Evolutionary conservation across 768 basidiomycete species (phyloP).

Genomic region (Tulasnella sp.): DNA sequence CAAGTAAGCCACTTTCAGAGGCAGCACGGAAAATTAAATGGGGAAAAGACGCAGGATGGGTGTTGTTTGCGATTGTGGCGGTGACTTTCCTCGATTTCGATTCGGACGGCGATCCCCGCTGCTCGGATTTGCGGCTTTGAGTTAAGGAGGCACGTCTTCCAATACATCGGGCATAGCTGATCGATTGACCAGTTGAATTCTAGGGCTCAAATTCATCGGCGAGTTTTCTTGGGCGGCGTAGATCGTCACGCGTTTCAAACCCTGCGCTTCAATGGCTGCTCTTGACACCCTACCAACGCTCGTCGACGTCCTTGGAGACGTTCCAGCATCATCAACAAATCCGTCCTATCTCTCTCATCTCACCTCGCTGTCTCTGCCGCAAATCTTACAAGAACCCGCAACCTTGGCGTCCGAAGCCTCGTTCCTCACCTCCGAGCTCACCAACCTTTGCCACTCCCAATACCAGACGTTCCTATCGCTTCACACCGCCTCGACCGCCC

Average conservation of each 20-base stretch:
- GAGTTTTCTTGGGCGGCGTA: too few relatives aligned
- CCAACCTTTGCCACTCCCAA: slow-evolving; percentile 85
- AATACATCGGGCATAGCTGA: too few relatives aligned
- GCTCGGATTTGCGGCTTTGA: background rate
- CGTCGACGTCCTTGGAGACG: slow-evolving; percentile 20
- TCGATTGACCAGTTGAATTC: too few relatives aligned
- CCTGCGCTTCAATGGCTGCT: background rate
- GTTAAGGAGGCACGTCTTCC: background rate
- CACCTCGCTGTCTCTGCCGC: slow-evolving; percentile 64
- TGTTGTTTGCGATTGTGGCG: background rate
- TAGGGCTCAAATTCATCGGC: too few relatives aligned
- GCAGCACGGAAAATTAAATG: too few relatives aligned
- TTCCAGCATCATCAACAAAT: slow-evolving; percentile 36
- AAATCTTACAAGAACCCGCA: slow-evolving; percentile 73
- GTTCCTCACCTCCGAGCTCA: slow-evolving; percentile 85
- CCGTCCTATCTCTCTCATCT: slow-evolving; percentile 64
- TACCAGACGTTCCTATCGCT: slow-evolving; percentile 92
- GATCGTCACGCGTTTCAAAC: too few relatives aligned
- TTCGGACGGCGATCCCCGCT: background rate
- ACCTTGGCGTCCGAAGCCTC: slow-evolving; percentile 80
- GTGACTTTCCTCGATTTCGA: background rate
- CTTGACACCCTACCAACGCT: background rate
- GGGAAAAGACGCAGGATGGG: background rate
- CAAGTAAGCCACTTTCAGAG: too few relatives aligned
- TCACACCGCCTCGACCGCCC: slow-evolving; percentile 74